These are phyloP conservation scores for Salvia splendens DNA, from an alignment of 257 asterid genomes.

Conservation along the genomic window DNA sequence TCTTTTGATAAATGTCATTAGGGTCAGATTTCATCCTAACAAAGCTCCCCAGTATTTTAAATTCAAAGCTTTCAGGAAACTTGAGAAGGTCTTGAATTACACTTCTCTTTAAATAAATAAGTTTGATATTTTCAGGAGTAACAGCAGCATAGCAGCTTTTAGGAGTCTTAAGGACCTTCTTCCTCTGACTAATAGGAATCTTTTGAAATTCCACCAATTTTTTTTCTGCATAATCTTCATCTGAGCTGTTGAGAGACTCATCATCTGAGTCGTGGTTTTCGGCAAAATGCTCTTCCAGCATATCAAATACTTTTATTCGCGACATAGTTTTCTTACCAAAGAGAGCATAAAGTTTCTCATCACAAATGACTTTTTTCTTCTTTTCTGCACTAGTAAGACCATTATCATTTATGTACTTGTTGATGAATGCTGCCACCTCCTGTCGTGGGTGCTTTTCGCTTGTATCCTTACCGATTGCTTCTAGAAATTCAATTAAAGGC, in stretches of 20 bases:
- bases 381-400: slow-evolving; percentile 57
- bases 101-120: slow-evolving; percentile 65
- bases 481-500: slow-evolving; percentile 78
- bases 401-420: slow-evolving; percentile 54
- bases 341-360: slow-evolving; percentile 61
- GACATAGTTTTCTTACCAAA: slow-evolving; percentile 64
- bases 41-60: slow-evolving; percentile 73
- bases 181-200: slow-evolving; percentile 30
- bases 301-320: slow-evolving; percentile 54
- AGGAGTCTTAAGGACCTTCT: slow-evolving; percentile 51
- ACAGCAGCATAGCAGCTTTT: slow-evolving; percentile 79
- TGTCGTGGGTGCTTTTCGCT: slow-evolving; percentile 46
- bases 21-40: slow-evolving; percentile 87
- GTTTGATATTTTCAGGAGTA: slow-evolving; percentile 70
- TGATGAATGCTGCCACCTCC: slow-evolving; percentile 57
- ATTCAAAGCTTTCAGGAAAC: slow-evolving; percentile 56
- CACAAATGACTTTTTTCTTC: slow-evolving; percentile 77
- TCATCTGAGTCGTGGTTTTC: slow-evolving; percentile 77
- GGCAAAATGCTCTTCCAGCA: slow-evolving; percentile 79
- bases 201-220: slow-evolving; percentile 25
- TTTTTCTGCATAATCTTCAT: slow-evolving; percentile 45
- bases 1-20: slow-evolving; percentile 67
- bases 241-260: slow-evolving; percentile 52
- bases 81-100: slow-evolving; percentile 67
- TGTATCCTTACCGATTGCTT: slow-evolving; percentile 69